Percentiles rank a stretch among this genome's conserved stretches.
phyloP scores from a whole-genome alignment of 495 filamentous ascomycete genomes.

The Penicillium simplicissimum region DNA sequence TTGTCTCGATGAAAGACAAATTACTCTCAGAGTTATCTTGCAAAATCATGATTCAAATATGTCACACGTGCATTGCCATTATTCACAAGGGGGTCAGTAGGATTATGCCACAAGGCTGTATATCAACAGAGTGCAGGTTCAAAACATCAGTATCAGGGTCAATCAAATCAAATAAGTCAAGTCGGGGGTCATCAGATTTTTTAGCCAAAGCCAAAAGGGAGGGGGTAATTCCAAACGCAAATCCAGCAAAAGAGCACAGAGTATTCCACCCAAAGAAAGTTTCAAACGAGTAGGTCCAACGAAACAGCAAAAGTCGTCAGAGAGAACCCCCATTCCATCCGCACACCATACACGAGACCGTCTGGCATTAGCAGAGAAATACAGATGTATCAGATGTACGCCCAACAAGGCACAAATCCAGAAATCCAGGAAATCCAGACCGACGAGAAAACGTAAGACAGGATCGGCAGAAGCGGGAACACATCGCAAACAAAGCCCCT shows the following conservation, averaged over 20 bases:
- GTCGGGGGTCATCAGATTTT: slow-evolving; percentile 9
- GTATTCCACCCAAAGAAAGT: not conserved
- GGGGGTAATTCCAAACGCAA: not conserved
- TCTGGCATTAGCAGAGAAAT: slow-evolving; percentile 25
- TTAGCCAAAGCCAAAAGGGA: not conserved
- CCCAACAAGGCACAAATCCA: slow-evolving; percentile 23
- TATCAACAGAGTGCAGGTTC: slow-evolving; percentile 4
- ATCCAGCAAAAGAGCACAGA: not conserved
- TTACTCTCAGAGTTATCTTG: not conserved
- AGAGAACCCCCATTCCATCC: slow-evolving; percentile 20
- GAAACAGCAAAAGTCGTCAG: not conserved
- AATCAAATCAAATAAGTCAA: slow-evolving; percentile 1
- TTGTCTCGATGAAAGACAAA: not conserved
- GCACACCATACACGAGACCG: slow-evolving; percentile 24
- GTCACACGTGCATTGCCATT: slow-evolving; percentile 12
- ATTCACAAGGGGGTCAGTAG: slow-evolving; percentile 13
- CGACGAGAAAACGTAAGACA: slow-evolving; percentile 5
- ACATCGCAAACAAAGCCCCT: slow-evolving; percentile 37
- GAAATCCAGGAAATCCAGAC: slow-evolving; percentile 5
- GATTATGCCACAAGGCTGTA: slow-evolving; percentile 19
- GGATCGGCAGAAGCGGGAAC: slow-evolving; percentile 21
- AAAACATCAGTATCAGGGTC: slow-evolving; percentile 8
- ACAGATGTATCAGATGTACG: slow-evolving; percentile 24
- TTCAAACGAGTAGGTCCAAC: not conserved
- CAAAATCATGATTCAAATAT: not conserved